Evolutionary conservation across 2,329 filamentous ascomycete species (phyloP).

Genomic region (Lithohypha guttulata): DNA sequence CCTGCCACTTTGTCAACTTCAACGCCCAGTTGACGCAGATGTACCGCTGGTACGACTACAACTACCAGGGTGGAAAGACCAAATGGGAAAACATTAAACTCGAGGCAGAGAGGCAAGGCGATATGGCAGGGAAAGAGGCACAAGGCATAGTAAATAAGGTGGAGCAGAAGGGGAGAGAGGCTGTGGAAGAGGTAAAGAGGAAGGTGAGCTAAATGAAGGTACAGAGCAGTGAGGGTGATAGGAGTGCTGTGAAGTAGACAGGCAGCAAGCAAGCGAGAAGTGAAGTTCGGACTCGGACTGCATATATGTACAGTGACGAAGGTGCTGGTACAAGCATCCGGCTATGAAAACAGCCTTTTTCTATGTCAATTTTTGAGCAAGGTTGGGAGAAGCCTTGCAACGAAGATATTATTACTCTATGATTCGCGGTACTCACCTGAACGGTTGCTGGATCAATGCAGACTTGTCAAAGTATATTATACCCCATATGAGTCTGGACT

Average conservation of each 20-base stretch:
- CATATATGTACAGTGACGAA: too few relatives aligned
- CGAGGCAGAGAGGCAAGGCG: constrained; percentile 1
- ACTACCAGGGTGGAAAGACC: constrained; percentile 27
- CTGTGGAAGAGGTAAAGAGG: constrained; percentile 18
- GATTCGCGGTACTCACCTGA: too few relatives aligned
- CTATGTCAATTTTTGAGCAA: background rate
- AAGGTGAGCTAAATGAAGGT: too few relatives aligned
- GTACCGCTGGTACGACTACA: constrained; percentile 53
- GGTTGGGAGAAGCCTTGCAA: background rate
- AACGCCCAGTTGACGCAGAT: constrained; percentile 49
- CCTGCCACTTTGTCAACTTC: constrained; percentile 57
- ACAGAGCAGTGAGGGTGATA: too few relatives aligned
- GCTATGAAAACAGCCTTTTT: too few relatives aligned
- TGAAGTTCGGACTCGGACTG: too few relatives aligned
- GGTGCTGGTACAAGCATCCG: too few relatives aligned
- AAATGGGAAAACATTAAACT: constrained; percentile 7
- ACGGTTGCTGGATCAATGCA: too few relatives aligned
- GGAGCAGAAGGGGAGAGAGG: constrained; percentile 9
- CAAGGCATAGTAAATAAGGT: constrained; percentile 6
- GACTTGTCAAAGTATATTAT: too few relatives aligned
- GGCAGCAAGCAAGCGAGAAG: too few relatives aligned
- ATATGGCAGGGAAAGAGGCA: background rate
- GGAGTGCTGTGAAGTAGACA: too few relatives aligned
- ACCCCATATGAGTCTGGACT: too few relatives aligned
- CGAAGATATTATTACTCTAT: background rate